These are phyloP conservation scores for Agrocybe pediades DNA, from an alignment of 768 basidiomycete species.

Conservation along the genomic window DNA sequence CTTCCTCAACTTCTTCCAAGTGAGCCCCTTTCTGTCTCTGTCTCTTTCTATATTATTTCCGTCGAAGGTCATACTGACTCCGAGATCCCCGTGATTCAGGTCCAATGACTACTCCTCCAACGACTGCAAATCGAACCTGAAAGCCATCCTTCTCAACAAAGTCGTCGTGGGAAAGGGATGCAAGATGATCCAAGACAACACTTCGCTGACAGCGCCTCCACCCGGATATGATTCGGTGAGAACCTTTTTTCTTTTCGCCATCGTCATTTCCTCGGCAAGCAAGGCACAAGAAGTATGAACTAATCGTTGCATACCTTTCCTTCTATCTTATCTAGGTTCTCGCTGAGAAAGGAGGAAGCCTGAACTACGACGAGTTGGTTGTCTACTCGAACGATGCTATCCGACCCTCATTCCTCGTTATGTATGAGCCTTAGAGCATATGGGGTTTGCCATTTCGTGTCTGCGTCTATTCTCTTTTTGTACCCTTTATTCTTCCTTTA, in stretches of 20 bases:
- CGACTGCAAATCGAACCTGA: conserved; percentile 51
- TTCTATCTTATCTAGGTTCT: conserved; percentile 47
- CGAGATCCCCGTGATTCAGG: conserved; percentile 24
- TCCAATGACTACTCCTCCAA: conserved; percentile 74
- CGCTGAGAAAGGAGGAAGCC: conserved; percentile 63
- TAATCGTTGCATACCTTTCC: not conserved
- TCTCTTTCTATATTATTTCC: not conserved
- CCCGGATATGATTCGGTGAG: conserved; percentile 67
- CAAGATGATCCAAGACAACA: conserved; percentile 63
- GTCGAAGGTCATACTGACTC: not conserved
- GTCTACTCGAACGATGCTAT: conserved; percentile 75
- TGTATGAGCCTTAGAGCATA: conserved; percentile 54
- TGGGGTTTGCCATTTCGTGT: too few relatives aligned
- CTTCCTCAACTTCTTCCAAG: conserved; percentile 80
- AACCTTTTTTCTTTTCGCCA: too few relatives aligned
- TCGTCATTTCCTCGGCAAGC: too few relatives aligned
- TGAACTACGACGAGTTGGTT: conserved; percentile 74
- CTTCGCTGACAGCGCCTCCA: conserved; percentile 57
- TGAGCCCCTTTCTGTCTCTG: conserved; percentile 24
- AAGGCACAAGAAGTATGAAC: not conserved
- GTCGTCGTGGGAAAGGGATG: conserved; percentile 72
- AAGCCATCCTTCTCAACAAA: conserved; percentile 74
- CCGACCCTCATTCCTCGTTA: conserved; percentile 68
- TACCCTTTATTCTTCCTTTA: too few relatives aligned
- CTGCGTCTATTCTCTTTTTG: too few relatives aligned